Evolutionary conservation across 257 asterid species (phyloP).

Genomic region (Gardenia jasminoides): DNA sequence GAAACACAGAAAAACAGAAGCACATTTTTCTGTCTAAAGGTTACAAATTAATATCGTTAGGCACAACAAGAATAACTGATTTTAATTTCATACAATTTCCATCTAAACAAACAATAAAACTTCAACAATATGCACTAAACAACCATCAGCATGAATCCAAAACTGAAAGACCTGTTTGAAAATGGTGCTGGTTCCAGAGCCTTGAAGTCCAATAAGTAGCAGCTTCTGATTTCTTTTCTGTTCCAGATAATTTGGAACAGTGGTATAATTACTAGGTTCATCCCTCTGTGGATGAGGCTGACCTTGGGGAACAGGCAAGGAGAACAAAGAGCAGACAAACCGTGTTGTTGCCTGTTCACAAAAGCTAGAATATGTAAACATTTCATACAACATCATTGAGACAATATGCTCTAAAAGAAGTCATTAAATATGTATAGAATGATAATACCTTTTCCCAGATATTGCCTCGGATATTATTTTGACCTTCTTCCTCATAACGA

Average conservation of each 20-base stretch:
- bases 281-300: slow-evolving; percentile 72
- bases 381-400: slow-evolving; percentile 14
- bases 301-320: slow-evolving; percentile 89
- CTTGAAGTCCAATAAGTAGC: slow-evolving; percentile 80
- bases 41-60: not conserved
- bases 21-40: not conserved
- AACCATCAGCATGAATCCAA: not conserved
- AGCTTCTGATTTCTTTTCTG: slow-evolving; percentile 75
- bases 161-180: slow-evolving; percentile 72
- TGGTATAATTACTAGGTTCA: slow-evolving; percentile 68
- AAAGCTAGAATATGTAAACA: slow-evolving; percentile 6
- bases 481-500: slow-evolving; percentile 98
- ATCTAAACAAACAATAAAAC: not conserved
- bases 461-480: slow-evolving; percentile 93
- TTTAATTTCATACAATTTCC: not conserved
- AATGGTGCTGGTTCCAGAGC: slow-evolving; percentile 95
- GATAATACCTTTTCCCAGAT: slow-evolving; percentile 87
- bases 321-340: slow-evolving; percentile 79
- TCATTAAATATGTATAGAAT: not conserved
- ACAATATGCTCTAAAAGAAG: slow-evolving; percentile 12
- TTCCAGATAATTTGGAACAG: slow-evolving; percentile 73
- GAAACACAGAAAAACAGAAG: not conserved
- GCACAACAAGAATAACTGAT: not conserved
- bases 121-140: not conserved
- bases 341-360: slow-evolving; percentile 72